Conservation (phyloP, 441 rosid genomes). For the Adansonia gregorii region DNA sequence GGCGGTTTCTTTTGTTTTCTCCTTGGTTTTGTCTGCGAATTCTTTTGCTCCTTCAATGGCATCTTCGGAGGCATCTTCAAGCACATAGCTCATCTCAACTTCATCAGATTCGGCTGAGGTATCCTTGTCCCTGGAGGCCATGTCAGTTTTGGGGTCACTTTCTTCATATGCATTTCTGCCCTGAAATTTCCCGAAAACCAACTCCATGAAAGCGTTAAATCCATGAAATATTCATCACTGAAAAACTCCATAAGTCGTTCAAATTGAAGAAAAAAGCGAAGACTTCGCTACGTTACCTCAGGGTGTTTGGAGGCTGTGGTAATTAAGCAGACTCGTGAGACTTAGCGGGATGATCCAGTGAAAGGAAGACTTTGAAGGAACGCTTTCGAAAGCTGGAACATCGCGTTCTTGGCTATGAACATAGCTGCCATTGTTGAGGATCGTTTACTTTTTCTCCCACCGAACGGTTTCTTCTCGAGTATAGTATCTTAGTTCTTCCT, state of each 20-base stretch:
- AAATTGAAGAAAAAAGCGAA: not conserved
- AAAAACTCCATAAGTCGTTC: not conserved
- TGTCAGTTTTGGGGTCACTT: constrained; percentile 37
- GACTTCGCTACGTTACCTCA: not conserved
- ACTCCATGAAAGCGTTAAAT: not conserved
- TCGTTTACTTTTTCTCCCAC: not conserved
- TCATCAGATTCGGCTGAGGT: constrained; percentile 6
- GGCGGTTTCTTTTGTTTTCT: not conserved
- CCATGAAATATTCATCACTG: not conserved
- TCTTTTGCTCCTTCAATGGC: constrained; percentile 1
- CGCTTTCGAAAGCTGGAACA: constrained; percentile 49
- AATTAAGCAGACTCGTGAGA: constrained; percentile 59
- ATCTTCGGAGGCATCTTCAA: not conserved
- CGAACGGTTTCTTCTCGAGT: not conserved
- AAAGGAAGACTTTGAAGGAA: constrained; percentile 40
- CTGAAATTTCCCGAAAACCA: constrained; percentile 31
- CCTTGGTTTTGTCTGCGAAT: constrained; percentile 20
- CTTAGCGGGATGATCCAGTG: constrained; percentile 31
- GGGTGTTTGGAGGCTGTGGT: constrained; percentile 49
- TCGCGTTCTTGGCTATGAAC: constrained; percentile 41
- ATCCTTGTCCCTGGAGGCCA: constrained; percentile 36
- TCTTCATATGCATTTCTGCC: constrained; percentile 48
- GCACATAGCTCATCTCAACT: not conserved
- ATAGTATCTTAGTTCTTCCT: not conserved
- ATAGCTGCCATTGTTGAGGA: constrained; percentile 50